Base-by-base conservation (phyloP, 1,284 basidiomycete genomes). In the Puccinia hordei region DNA sequence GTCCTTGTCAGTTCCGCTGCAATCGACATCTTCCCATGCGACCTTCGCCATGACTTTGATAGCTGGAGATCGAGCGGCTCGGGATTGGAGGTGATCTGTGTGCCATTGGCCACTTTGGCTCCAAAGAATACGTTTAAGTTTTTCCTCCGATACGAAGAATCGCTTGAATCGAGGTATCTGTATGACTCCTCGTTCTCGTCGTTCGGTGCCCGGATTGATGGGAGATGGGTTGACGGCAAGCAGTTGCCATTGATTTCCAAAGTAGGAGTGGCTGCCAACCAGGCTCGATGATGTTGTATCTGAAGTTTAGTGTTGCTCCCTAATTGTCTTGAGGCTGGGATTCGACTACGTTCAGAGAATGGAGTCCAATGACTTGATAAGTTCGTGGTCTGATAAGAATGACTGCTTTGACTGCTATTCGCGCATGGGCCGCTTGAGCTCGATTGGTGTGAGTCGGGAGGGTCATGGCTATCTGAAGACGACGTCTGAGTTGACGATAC, bases 1-100 rank as follows among this genome's bases (percentile, higher is more conserved):
- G 63, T 66, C 63, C 41, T 66, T n/a, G 63, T 66, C n/a, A 66
- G 10, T 22, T 66, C 63, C 22, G 63, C 63, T 22, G 63, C 41
- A 46, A 66, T 22, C 38, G 63, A 66, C 6, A 46, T 22, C 63
- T 66, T 66, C 2, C 38, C 17, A 6, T 66, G 38, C 13, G 63
- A 66, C 35, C 24, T 30, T 66, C 63, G 35, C 9, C 15, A 27
- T 12, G 63, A 44, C 30, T 59, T 59, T n/a, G 27, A 33, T 6
- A 27, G 17, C 57, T 30, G 27, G 57, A 49, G 17, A 49, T 49
- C 46, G 2, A 49, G 17, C 13, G 46, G 13, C 10, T 49, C 46
- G 13, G 46, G 2, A 5, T 49, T 49, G 46, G 8, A 49, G 13
- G 46, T 3, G 15, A 49, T 17, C 46, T 49, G 8, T 15, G 30